phyloP scores from a whole-genome alignment of 805 yeast genomes.

The Babjeviella inositovora region DNA sequence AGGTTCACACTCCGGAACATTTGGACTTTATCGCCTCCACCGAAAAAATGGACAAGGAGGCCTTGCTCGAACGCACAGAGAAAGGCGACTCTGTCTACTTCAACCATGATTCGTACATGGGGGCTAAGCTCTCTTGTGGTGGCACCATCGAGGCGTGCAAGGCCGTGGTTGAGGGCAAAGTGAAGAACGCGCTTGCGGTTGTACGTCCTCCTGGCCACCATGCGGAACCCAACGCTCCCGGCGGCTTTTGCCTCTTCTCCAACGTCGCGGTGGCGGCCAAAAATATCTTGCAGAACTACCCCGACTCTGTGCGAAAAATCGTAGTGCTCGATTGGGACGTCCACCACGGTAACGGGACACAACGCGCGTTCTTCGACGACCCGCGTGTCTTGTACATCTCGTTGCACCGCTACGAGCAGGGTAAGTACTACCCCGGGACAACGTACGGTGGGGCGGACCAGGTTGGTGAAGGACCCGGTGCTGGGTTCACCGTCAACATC shows the following conservation, averaged over 20 bases:
- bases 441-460: conserved; percentile 68
- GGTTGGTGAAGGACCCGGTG: conserved; percentile 76
- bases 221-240: conserved; percentile 95
- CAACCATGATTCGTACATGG: conserved; percentile 74
- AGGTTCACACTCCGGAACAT: conserved; percentile 77
- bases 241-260: conserved; percentile 91
- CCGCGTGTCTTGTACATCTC: conserved; percentile 87
- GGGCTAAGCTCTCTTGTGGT: conserved; percentile 90
- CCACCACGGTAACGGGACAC: conserved; percentile 98
- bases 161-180: conserved; percentile 87
- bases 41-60: conserved; percentile 60
- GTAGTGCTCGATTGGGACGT: conserved; percentile 94
- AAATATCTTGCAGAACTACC: conserved; percentile 63
- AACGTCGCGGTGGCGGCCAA: conserved; percentile 97
- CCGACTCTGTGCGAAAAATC: conserved; percentile 75
- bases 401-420: conserved; percentile 83
- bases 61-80: conserved; percentile 70
- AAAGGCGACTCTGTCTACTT: conserved; percentile 89
- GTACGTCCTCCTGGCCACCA: conserved; percentile 99
- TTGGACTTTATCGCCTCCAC: conserved; percentile 63
- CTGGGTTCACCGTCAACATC: conserved; percentile 76
- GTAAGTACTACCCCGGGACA: conserved; percentile 89
- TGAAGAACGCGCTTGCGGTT: conserved; percentile 83
- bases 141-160: conserved; percentile 94
- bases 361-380: conserved; percentile 77